Evolutionary conservation across 1,139 yeast genomes (phyloP).

Genomic region (Hyphopichia burtonii): DNA sequence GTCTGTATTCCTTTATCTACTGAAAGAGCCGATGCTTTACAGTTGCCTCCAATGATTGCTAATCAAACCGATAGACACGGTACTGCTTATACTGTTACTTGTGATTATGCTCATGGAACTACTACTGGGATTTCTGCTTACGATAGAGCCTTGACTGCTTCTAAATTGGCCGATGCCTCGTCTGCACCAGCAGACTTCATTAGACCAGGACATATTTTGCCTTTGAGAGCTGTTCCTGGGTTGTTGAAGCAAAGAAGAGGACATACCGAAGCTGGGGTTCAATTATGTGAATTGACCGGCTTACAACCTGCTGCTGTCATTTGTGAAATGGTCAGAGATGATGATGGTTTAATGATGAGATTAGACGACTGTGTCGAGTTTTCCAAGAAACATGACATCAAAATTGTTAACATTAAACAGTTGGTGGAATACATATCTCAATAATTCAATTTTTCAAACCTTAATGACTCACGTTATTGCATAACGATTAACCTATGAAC

Average conservation of each 20-base stretch:
- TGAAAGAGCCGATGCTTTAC: slow-evolving; percentile 74
- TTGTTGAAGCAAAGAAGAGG: slow-evolving; percentile 82
- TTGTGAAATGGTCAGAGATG: slow-evolving; percentile 90
- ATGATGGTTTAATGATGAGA: slow-evolving; percentile 96
- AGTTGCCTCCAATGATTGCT: slow-evolving; percentile 75
- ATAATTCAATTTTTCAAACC: background rate
- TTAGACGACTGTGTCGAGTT: slow-evolving; percentile 80
- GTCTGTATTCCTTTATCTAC: slow-evolving; percentile 88
- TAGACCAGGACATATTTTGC: slow-evolving; percentile 93
- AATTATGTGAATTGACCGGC: slow-evolving; percentile 74
- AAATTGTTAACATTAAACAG: slow-evolving; percentile 79
- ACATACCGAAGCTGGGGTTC: slow-evolving; percentile 98
- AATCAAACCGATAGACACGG: slow-evolving; percentile 81
- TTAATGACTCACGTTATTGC: background rate
- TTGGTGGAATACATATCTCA: slow-evolving; percentile 53
- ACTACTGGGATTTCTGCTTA: slow-evolving; percentile 98
- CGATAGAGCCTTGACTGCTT: slow-evolving; percentile 86
- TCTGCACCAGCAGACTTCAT: slow-evolving; percentile 65
- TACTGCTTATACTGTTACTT: slow-evolving; percentile 93
- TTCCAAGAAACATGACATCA: slow-evolving; percentile 59
- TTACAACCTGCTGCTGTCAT: slow-evolving; percentile 87
- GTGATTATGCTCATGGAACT: slow-evolving; percentile 80
- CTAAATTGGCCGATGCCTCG: slow-evolving; percentile 61
- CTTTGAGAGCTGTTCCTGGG: slow-evolving; percentile 87
- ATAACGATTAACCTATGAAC: background rate